Base-by-base conservation (phyloP, 148 eudicot genomes). In the Beta vulgaris region DNA sequence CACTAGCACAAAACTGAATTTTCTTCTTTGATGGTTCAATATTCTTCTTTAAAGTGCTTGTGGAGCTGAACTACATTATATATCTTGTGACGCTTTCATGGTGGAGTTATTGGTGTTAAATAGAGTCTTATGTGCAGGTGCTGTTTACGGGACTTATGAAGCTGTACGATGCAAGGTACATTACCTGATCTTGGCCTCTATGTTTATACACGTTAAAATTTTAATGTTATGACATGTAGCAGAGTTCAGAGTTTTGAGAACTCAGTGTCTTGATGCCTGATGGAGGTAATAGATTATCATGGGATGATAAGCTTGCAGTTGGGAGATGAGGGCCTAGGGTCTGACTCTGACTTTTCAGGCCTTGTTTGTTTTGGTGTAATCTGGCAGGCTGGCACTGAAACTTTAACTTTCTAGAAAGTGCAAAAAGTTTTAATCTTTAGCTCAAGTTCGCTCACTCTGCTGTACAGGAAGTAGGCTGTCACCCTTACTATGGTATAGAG, bases 61-160 rank as follows among this genome's bases (percentile, higher is more conserved):
- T 34, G 4, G 72, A 40, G 40, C 5, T 51, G n/a, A 21, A 26
- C 0, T 39, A 35, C n/a, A 6, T n/a, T 36, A 8, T 14, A 25
- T 61, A 3, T 15, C 21, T 37, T 26, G 32, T 26, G 21, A 23
- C 23, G 29, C 32, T 13, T 13, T 34, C 25, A 55, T 21, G 25
- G 4, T 5, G 35, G 25, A 39, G 23, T 42, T 39, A 18, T 43
- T 12, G 18, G 48, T 54, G 21, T 60, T 76, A 4, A 66, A 37
- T 58, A 28, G 4, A 53, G 12, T 69, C 35, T 34, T 66, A 18
- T 71, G 64, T 80, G 61, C 13, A 93, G 98, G 98, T 79, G 98
- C 97, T 86, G 91, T 87, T 37, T 91, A 91, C 78, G 98, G 98
- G 72, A 94, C 97, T 53, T 87, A 78, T 73, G 98, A 94, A 81